Conservation (phyloP, 2,329 filamentous ascomycete species). For the Cercospora citrullina region DNA sequence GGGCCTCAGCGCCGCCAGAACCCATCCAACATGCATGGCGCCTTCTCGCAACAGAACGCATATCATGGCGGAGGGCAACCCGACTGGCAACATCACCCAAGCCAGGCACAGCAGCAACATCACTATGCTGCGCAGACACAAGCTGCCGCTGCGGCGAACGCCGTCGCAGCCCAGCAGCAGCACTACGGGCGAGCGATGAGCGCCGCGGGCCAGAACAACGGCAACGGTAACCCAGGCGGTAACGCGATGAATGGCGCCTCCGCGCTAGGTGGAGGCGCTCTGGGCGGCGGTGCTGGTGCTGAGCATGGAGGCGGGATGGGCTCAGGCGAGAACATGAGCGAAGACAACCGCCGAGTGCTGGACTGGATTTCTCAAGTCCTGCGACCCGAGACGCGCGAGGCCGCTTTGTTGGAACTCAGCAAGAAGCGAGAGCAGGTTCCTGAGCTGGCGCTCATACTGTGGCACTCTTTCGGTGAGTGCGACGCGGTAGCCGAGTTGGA, state of each 20-base stretch:
- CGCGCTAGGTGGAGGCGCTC: slow-evolving; percentile 20
- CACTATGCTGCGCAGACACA: slow-evolving; percentile 42
- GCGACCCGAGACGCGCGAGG: slow-evolving; percentile 82
- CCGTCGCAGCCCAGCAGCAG: slow-evolving; percentile 38
- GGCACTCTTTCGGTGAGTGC: slow-evolving; percentile 91
- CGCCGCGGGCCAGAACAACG: slow-evolving; percentile 41
- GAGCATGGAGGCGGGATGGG: slow-evolving; percentile 36
- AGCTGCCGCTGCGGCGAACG: slow-evolving; percentile 49
- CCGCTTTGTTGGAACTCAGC: slow-evolving; percentile 89
- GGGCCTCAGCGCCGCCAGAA: slow-evolving; percentile 11
- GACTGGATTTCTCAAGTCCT: slow-evolving; percentile 89
- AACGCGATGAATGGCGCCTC: slow-evolving; percentile 22
- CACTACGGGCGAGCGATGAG: slow-evolving; percentile 35
- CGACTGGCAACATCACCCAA: slow-evolving; percentile 69
- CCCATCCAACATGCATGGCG: slow-evolving; percentile 16
- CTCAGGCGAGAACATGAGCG: slow-evolving; percentile 47
- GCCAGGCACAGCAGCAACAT: slow-evolving; percentile 57
- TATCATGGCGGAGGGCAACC: slow-evolving; percentile 37
- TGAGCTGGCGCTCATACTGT: slow-evolving; percentile 90
- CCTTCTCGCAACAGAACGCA: slow-evolving; percentile 15
- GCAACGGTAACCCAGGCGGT: slow-evolving; percentile 21
- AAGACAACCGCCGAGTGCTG: slow-evolving; percentile 91
- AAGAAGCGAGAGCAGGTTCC: slow-evolving; percentile 99
- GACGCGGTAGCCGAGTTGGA: not conserved
- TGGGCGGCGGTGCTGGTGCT: slow-evolving; percentile 22